Percentiles rank a stretch among this genome's conserved stretches.
Evolutionary conservation across 768 basidiomycete species (phyloP).

Genomic region (Leucocoprinus birnbaumii): DNA sequence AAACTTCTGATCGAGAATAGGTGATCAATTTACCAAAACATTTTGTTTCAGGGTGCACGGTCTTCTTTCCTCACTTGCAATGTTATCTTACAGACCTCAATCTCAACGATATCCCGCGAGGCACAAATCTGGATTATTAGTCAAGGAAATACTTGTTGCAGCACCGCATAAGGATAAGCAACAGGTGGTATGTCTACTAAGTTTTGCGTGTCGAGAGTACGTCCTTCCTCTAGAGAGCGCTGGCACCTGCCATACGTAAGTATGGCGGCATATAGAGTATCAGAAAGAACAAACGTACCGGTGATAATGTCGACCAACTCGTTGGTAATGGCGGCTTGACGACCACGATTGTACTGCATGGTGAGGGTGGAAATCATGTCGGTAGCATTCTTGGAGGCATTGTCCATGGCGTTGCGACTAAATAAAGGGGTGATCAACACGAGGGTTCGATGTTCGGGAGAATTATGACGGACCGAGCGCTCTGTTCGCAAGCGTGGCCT

Average conservation of each 20-base stretch:
- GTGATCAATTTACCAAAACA: too few species aligned
- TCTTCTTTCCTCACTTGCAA: too few species aligned
- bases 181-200: conserved; percentile 11
- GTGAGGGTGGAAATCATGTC: conserved; percentile 89
- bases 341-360: conserved; percentile 98
- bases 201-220: conserved; percentile 2
- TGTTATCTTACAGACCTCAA: too few species aligned
- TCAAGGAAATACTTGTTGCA: conserved; percentile 4
- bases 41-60: too few species aligned
- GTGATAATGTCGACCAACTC: conserved; percentile 92
- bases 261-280: too few species aligned
- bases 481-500: conserved; percentile 93
- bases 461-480: conserved; percentile 61
- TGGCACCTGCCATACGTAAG: conserved; percentile 31
- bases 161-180: conserved; percentile 1
- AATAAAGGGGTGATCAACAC: conserved; percentile 10
- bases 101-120: too few species aligned
- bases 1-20: too few species aligned
- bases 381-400: conserved; percentile 95
- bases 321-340: conserved; percentile 96
- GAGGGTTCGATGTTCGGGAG: background rate
- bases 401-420: conserved; percentile 99
- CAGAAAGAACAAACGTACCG: conserved; percentile 50
- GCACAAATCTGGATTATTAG: conserved; percentile 13
- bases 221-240: conserved; percentile 33